These are phyloP conservation scores for Penicillium antarcticum DNA, from an alignment of 495 filamentous ascomycete species.

Conservation along the genomic window DNA sequence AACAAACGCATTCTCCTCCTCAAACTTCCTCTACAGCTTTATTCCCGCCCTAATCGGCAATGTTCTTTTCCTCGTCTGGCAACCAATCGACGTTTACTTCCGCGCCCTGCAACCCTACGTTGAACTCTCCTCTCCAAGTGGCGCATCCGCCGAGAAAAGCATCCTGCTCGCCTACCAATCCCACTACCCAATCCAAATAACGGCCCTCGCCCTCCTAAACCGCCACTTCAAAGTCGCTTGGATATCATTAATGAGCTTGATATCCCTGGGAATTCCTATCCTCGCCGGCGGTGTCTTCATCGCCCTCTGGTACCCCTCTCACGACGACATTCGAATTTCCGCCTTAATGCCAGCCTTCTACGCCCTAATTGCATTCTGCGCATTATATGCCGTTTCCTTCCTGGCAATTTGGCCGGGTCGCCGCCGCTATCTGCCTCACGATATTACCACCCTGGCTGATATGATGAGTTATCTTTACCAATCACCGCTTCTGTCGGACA, in stretches of 20 bases:
- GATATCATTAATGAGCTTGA: constrained; percentile 60
- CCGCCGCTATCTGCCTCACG: constrained; percentile 63
- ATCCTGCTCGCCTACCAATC: constrained; percentile 73
- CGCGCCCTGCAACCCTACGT: constrained; percentile 75
- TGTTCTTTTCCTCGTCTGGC: constrained; percentile 71
- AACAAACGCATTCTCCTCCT: constrained; percentile 67
- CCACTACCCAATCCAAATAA: constrained; percentile 60
- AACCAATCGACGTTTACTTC: constrained; percentile 71
- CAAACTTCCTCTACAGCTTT: constrained; percentile 87
- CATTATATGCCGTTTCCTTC: constrained; percentile 64
- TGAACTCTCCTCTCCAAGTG: constrained; percentile 53
- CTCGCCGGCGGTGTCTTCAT: constrained; percentile 79
- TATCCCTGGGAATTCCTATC: constrained; percentile 67
- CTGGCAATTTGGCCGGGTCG: constrained; percentile 54
- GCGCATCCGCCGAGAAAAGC: constrained; percentile 62
- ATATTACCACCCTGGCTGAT: constrained; percentile 67
- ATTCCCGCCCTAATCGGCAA: constrained; percentile 74
- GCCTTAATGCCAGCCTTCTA: constrained; percentile 67
- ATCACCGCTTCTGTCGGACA: constrained; percentile 64
- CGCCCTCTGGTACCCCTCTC: constrained; percentile 59
- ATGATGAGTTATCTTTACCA: constrained; percentile 72
- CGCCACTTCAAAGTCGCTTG: constrained; percentile 69
- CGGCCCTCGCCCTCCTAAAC: constrained; percentile 58
- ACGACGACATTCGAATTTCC: constrained; percentile 59
- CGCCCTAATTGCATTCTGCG: constrained; percentile 61